Conservation (phyloP, 73 alveolate species). For the Stentor roeselii region DNA sequence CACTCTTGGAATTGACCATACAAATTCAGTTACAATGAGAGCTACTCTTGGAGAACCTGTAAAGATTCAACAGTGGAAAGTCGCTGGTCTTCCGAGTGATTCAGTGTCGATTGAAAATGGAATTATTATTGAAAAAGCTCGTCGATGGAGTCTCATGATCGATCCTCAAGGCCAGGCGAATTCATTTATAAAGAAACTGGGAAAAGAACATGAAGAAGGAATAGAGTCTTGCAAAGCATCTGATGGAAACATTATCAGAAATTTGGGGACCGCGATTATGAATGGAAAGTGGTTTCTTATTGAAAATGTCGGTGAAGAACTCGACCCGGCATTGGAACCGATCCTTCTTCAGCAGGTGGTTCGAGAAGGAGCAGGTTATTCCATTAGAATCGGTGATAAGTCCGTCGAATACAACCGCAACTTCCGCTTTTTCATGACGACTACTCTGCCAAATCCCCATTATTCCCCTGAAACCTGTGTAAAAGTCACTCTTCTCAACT, state of each 20-base stretch:
- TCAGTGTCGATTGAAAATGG: constrained; percentile 95
- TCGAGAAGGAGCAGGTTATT: constrained; percentile 42
- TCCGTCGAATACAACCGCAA: constrained; percentile 56
- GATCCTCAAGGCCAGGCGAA: constrained; percentile 99
- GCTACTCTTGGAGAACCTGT: constrained; percentile 97
- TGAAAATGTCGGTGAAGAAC: constrained; percentile 99
- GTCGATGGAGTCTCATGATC: constrained; percentile 99
- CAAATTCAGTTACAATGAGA: constrained; percentile 93
- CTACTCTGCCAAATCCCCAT: constrained; percentile 99
- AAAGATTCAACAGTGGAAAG: constrained; percentile 94
- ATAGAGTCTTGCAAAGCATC: constrained; percentile 80
- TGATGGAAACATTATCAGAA: constrained; percentile 50
- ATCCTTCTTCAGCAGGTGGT: constrained; percentile 74
- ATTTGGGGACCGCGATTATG: constrained; percentile 45
- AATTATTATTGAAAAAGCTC: constrained; percentile 87
- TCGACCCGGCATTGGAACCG: constrained; percentile 99
- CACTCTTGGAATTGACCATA: constrained; percentile 71
- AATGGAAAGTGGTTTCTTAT: constrained; percentile 97
- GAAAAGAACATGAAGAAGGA: constrained; percentile 95
- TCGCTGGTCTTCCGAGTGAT: constrained; percentile 93
- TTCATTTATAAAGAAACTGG: constrained; percentile 96
- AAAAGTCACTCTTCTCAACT: constrained; percentile 97
- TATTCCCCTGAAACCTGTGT: constrained; percentile 98
- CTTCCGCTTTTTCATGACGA: constrained; percentile 94
- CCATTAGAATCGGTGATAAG: constrained; percentile 57